Evolutionary conservation across 1,284 basidiomycete species (phyloP).

Genomic region (Porogramme epimiltina): DNA sequence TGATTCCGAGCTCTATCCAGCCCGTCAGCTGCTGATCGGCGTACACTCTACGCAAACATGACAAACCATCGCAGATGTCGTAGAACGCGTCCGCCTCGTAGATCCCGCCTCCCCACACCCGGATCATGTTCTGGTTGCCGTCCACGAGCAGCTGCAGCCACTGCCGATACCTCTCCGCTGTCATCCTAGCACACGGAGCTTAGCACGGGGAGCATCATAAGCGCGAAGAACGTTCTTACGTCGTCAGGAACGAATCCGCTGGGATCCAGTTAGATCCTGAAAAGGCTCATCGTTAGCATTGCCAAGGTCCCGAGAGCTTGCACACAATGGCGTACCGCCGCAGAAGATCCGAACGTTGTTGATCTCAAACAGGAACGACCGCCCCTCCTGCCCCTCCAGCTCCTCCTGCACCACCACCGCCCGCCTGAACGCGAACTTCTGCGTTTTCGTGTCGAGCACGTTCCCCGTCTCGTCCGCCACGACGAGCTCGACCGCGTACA

Average conservation of each 20-base stretch:
- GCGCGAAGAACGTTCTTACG: constrained; percentile 36
- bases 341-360: constrained; percentile 89
- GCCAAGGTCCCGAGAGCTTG: neutral
- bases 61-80: constrained; percentile 73
- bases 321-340: constrained; percentile 59
- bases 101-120: constrained; percentile 85
- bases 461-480: constrained; percentile 56
- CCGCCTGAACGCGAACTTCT: constrained; percentile 78
- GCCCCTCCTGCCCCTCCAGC: constrained; percentile 71
- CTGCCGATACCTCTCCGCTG: constrained; percentile 53
- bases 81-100: constrained; percentile 82
- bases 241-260: constrained; percentile 85
- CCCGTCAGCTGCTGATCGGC: neutral
- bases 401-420: constrained; percentile 75
- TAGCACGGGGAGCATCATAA: neutral
- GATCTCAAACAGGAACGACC: constrained; percentile 86
- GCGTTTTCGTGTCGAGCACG: constrained; percentile 49
- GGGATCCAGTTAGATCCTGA: constrained; percentile 92
- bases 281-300: constrained; percentile 15
- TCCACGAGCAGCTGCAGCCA: constrained; percentile 77
- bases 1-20: constrained; percentile 55
- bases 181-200: constrained; percentile 35
- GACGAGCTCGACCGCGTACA: constrained; percentile 65
- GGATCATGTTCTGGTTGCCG: constrained; percentile 85
- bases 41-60: neutral